Percentiles rank a stretch among this genome's conserved stretches.
These are phyloP conservation scores for Trypanosoma brucei DNA, from an alignment of 208 protist genomes.

Conservation along the genomic window DNA sequence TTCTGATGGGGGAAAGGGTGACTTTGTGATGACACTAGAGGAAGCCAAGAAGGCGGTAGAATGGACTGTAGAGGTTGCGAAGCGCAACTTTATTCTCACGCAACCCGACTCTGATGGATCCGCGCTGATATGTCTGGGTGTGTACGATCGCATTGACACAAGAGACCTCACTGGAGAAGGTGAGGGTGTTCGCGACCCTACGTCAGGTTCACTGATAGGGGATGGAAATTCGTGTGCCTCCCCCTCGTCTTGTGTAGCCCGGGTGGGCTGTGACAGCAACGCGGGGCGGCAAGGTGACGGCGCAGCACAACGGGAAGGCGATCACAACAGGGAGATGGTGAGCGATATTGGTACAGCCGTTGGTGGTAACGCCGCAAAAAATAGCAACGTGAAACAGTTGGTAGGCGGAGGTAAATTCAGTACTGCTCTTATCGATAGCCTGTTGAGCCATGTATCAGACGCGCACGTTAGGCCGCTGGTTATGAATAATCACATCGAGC, in stretches of 20 bases:
- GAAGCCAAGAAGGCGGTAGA: neutral
- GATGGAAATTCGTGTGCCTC: neutral
- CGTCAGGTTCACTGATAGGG: neutral
- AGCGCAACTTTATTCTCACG: neutral
- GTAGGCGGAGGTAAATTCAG: neutral
- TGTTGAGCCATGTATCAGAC: slow-evolving; percentile 71
- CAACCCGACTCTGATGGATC: neutral
- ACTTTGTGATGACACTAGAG: neutral
- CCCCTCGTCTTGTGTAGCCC: neutral
- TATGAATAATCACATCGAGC: slow-evolving; percentile 86
- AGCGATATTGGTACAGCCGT: neutral
- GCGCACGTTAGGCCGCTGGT: slow-evolving; percentile 85
- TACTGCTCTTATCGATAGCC: slow-evolving; percentile 27
- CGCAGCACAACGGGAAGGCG: neutral
- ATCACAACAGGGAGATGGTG: neutral
- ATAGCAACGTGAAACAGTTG: neutral
- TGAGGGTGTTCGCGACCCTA: neutral
- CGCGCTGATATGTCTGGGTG: neutral
- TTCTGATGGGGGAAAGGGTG: neutral
- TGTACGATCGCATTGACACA: neutral
- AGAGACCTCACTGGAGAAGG: neutral
- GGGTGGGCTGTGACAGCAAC: neutral
- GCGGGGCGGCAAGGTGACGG: neutral
- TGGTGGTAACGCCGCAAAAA: neutral
- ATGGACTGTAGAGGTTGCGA: neutral